Evolutionary conservation across 2,329 filamentous ascomycete genomes (phyloP).

Genomic region (Talaromyces sp.): DNA sequence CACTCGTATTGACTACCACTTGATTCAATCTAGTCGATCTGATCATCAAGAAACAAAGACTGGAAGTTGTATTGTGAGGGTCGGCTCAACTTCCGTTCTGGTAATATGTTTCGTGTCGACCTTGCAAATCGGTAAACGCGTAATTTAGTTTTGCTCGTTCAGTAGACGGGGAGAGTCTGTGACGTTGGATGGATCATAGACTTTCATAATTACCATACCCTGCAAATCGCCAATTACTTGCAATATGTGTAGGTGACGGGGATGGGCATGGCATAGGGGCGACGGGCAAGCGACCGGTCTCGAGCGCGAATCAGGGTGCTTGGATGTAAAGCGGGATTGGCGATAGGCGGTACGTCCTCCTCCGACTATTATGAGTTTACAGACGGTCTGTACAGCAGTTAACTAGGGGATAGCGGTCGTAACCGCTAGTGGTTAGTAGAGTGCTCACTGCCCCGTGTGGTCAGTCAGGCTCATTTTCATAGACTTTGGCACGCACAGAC

Average conservation of each 20-base stretch:
- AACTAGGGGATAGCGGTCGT: too few species aligned
- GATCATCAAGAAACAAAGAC: neutral
- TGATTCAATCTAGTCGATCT: neutral
- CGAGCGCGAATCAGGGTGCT: neutral
- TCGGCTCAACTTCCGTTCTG: neutral
- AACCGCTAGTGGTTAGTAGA: neutral
- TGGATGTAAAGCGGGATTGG: neutral
- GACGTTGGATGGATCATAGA: slow-evolving; percentile 3
- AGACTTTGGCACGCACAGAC: neutral
- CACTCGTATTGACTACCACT: neutral
- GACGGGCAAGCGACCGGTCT: neutral
- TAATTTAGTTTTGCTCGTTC: neutral
- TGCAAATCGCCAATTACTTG: neutral
- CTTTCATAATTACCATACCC: neutral
- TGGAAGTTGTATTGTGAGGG: neutral
- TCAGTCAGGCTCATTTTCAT: neutral
- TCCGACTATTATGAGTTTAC: too few species aligned
- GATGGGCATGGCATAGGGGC: neutral
- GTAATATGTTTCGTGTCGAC: neutral
- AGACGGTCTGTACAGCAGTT: too few species aligned
- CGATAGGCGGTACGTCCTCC: neutral
- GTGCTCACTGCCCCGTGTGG: neutral
- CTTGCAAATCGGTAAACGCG: neutral
- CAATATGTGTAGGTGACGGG: neutral
- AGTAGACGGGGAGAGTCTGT: neutral